Evolutionary conservation across 371 early-diverging fungal species (phyloP), one percentile per base, ranked within the genome.

Genomic region (Vairimorpha necatrix): DNA sequence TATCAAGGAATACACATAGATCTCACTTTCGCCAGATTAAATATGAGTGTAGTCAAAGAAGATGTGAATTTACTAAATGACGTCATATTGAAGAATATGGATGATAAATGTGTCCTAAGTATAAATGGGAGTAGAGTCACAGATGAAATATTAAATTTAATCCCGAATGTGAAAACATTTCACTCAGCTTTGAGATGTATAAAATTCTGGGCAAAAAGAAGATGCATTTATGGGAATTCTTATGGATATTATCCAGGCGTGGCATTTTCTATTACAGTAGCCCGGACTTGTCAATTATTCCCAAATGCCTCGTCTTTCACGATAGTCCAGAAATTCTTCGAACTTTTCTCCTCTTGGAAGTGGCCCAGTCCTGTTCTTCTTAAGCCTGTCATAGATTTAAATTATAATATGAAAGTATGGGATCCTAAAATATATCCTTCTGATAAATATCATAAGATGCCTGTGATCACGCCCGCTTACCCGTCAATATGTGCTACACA

Each of bases 401-500:
- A 94, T 0, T 87, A 93, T 22, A 89, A 90, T 48, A 89, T 95
- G 9, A 89, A 93, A 67, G 93, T 96, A 1, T 99, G 99, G 98
- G 96, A 99, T 83, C 96, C 98, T 58, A 88, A 88, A 86, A 74
- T 92, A 0, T 91, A 95, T 86, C 89, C 90, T 0, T 85, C 89
- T 7, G 98, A 99, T 81, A 87, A 87, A 70, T 88, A 87, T 18
- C 98, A 99, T 83, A 88, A 89, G 34, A 97, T 99, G 97, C 98
- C 98, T 0, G 91, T 99, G 63, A 98, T 99, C 75, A 99, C 99
- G 14, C 99, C 99, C 6, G 96, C 95, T 0, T 98, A 97, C 82
- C 98, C 99, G 20, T 92, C 94, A 24, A 97, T 98, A 93, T 96
- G 97, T 83, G 89, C 97, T 0, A 99, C 99, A 0, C 97, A 96